A percentile compares a stretch with the other conserved stretches of the same genome.
Evolutionary conservation across 164 flowering plant species (phyloP).

Genomic region (Magnolia sinica): DNA sequence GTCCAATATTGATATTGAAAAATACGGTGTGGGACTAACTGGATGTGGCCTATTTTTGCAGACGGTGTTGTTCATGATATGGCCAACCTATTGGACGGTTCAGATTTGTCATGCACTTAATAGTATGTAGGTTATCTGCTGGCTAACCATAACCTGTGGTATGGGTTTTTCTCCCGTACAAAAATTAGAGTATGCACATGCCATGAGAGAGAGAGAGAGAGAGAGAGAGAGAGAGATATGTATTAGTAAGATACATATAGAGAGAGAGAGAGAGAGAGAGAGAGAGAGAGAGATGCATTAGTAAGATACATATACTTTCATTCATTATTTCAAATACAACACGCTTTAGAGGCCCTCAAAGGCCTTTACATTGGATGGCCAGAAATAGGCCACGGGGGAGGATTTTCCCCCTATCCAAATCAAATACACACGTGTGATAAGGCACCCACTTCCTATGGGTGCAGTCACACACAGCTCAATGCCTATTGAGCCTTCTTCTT

Average conservation of each 20-base stretch:
- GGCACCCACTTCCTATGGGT: neutral
- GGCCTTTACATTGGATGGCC: slow-evolving; percentile 30
- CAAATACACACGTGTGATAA: neutral
- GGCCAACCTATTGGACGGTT: no score
- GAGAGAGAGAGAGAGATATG: slow-evolving; percentile 2
- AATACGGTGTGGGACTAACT: no score
- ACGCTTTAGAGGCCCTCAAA: slow-evolving; percentile 43
- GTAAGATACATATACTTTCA: slow-evolving; percentile 10
- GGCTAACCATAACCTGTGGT: no score
- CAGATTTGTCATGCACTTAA: no score
- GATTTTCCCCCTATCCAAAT: slow-evolving; percentile 3
- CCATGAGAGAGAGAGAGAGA: neutral
- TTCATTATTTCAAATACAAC: slow-evolving; percentile 29
- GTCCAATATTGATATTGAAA: no score
- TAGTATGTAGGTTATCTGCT: no score
- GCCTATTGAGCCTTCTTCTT: neutral
- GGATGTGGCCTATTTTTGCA: no score
- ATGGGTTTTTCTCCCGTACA: no score
- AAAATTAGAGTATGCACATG: neutral
- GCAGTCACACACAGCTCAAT: slow-evolving; percentile 4
- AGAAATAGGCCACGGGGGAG: slow-evolving; percentile 16
- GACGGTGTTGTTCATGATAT: no score
- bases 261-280: slow-evolving; percentile 1
- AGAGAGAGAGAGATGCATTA: neutral
- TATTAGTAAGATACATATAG: neutral